These are phyloP conservation scores for Hypoxylon cercidicola DNA, from an alignment of 495 filamentous ascomycete genomes.

Conservation along the genomic window DNA sequence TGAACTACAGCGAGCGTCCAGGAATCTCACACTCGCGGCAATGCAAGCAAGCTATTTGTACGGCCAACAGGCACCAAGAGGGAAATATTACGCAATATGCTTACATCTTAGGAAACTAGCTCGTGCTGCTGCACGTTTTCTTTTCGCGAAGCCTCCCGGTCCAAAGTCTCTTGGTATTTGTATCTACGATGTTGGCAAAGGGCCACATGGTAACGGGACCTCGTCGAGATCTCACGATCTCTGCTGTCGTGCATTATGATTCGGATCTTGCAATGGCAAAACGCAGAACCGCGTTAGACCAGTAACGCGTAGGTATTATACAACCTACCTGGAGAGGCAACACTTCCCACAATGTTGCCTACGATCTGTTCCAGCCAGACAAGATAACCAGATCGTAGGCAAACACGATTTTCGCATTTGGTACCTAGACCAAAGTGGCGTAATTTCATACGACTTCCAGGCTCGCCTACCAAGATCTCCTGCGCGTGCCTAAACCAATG, in stretches of 20 bases:
- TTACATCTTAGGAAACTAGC: neutral
- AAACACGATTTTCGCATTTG: too few species aligned
- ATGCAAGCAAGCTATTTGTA: neutral
- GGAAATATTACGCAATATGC: neutral
- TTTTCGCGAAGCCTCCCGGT: neutral
- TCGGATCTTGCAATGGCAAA: constrained; percentile 2
- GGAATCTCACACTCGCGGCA: neutral
- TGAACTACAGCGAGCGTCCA: constrained; percentile 1
- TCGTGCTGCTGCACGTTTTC: neutral
- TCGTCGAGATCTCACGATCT: constrained; percentile 8
- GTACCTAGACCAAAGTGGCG: too few species aligned
- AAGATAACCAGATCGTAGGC: too few species aligned
- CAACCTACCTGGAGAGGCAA: neutral
- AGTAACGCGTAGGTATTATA: neutral
- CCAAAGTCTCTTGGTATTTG: neutral
- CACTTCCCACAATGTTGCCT: too few species aligned
- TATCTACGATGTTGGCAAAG: neutral
- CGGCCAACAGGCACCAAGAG: neutral
- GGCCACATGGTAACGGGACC: neutral
- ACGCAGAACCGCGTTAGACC: neutral
- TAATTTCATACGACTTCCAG: too few species aligned
- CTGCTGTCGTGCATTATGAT: constrained; percentile 2
- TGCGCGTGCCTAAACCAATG: too few species aligned
- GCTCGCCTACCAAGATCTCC: too few species aligned
- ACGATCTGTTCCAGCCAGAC: too few species aligned